Evolutionary conservation across 768 basidiomycete species (phyloP).

Genomic region (Lactarius indigo): DNA sequence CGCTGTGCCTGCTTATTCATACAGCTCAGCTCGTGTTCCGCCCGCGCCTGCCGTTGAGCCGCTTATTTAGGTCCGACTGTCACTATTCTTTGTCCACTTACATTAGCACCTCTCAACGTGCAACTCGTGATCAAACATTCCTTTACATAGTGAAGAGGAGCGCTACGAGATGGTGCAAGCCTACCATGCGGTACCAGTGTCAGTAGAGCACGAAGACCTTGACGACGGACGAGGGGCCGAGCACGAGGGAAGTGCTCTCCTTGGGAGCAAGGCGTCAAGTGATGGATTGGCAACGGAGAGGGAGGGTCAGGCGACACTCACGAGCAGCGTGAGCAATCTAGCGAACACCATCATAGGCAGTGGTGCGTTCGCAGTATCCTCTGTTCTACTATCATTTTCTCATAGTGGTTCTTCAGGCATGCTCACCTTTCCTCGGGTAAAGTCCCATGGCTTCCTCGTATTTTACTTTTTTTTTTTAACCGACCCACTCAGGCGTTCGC

Average conservation of each 20-base stretch:
- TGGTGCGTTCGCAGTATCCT: conserved; percentile 44
- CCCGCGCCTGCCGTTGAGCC: neutral
- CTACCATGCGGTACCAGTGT: conserved; percentile 54
- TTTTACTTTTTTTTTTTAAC: neutral
- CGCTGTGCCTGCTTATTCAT: neutral
- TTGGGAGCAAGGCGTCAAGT: conserved; percentile 42
- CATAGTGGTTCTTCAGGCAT: conserved; percentile 46
- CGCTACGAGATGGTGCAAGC: conserved; percentile 63
- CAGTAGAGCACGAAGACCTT: conserved; percentile 30
- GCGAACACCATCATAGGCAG: conserved; percentile 91
- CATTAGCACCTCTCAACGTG: neutral
- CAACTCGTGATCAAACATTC: neutral
- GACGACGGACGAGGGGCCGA: conserved; percentile 33
- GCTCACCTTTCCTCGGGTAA: conserved; percentile 82
- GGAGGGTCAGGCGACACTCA: conserved; percentile 68
- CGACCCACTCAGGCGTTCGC: conserved; percentile 67
- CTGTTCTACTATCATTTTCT: neutral
- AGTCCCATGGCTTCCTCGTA: conserved; percentile 18
- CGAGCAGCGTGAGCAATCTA: conserved; percentile 74
- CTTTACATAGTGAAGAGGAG: conserved; percentile 23
- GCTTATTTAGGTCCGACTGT: neutral
- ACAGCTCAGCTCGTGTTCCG: neutral
- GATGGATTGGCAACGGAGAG: conserved; percentile 26
- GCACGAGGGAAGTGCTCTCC: conserved; percentile 58
- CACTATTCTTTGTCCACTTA: neutral